phyloP scores from a whole-genome alignment of 768 basidiomycete genomes.

The Lanmaoa rubissima region DNA sequence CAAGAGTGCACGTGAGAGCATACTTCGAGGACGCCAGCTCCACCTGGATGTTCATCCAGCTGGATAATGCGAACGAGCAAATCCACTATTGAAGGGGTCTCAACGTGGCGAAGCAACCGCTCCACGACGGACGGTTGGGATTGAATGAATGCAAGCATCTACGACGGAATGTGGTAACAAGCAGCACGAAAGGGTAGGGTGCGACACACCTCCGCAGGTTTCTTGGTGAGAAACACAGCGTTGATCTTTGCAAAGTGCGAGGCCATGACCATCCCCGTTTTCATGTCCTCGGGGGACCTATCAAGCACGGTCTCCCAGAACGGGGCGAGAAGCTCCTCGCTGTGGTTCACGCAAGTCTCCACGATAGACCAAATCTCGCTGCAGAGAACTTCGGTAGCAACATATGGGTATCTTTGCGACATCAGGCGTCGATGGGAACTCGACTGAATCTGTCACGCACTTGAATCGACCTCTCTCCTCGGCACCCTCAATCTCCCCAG shows the following conservation, averaged over 20 bases:
- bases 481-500: constrained; percentile 80
- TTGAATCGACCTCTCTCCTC: constrained; percentile 80
- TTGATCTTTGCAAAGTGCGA: constrained; percentile 96
- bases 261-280: constrained; percentile 81
- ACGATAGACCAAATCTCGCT: constrained; percentile 95
- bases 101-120: constrained; percentile 80
- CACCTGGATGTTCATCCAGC: constrained; percentile 79
- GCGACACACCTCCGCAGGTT: constrained; percentile 76
- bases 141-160: constrained; percentile 95
- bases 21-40: constrained; percentile 84
- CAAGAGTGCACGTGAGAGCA: constrained; percentile 40
- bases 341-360: constrained; percentile 77
- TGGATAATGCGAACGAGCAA: constrained; percentile 88
- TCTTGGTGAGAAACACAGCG: constrained; percentile 82
- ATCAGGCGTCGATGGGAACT: constrained; percentile 7
- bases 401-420: constrained; percentile 75
- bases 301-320: constrained; percentile 93
- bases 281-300: constrained; percentile 80
- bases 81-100: constrained; percentile 89
- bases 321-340: constrained; percentile 69
- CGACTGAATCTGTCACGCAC: constrained; percentile 44
- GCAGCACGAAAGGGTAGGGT: constrained; percentile 14
- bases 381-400: constrained; percentile 93
- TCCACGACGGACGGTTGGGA: constrained; percentile 78
- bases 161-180: constrained; percentile 17